Conservation (phyloP, 768 basidiomycete genomes). For the Kwoniella sp. region DNA sequence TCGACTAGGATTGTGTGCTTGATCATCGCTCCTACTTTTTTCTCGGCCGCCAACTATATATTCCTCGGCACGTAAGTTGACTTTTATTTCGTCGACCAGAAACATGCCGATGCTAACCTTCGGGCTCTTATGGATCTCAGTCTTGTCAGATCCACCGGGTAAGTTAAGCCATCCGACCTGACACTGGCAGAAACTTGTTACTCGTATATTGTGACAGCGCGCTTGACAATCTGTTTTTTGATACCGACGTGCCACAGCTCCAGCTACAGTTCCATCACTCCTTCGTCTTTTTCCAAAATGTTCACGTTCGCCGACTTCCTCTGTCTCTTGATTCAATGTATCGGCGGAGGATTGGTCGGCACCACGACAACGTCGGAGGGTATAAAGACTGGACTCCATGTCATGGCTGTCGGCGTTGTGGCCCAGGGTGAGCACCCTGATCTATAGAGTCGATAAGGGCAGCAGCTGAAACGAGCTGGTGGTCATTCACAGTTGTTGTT, state of each 20-base stretch:
- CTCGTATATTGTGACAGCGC: too few relatives aligned
- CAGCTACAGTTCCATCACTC: slow-evolving; percentile 29
- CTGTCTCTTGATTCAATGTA: slow-evolving; percentile 66
- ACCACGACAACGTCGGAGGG: slow-evolving; percentile 43
- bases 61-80: slow-evolving; percentile 61
- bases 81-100: too few relatives aligned
- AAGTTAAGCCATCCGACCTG: slow-evolving; percentile 6
- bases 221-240: too few relatives aligned
- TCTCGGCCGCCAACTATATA: slow-evolving; percentile 64
- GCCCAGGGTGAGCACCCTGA: slow-evolving; percentile 60
- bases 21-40: slow-evolving; percentile 65
- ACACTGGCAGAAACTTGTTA: too few relatives aligned
- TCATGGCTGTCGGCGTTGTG: slow-evolving; percentile 65
- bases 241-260: not conserved
- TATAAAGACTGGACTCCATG: slow-evolving; percentile 58
- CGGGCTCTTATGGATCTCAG: not conserved
- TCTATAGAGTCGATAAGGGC: too few relatives aligned
- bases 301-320: slow-evolving; percentile 60
- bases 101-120: not conserved
- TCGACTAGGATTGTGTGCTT: slow-evolving; percentile 62
- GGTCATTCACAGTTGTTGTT: slow-evolving; percentile 55
- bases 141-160: slow-evolving; percentile 58
- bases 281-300: slow-evolving; percentile 40
- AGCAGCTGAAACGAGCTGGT: too few relatives aligned
- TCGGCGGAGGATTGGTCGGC: slow-evolving; percentile 65